These are phyloP conservation scores for Xylaria acuta DNA, from an alignment of 495 filamentous ascomycete genomes.

Conservation along the genomic window DNA sequence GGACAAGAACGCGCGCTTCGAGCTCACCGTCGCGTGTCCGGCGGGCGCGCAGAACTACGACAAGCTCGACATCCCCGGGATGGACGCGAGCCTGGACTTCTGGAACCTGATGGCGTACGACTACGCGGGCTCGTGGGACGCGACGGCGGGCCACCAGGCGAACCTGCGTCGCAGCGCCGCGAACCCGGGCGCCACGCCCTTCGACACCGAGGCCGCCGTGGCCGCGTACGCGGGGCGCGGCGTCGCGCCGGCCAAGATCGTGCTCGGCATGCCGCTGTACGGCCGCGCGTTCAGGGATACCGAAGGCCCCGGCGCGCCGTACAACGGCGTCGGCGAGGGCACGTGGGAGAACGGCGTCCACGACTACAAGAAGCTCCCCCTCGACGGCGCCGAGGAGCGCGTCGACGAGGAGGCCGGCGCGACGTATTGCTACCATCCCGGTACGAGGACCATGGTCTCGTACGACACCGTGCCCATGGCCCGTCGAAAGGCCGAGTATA, in stretches of 20 bases:
- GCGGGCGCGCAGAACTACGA: conserved; percentile 74
- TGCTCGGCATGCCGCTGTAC: conserved; percentile 92
- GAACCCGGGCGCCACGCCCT: conserved; percentile 72
- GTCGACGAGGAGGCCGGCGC: conserved; percentile 64
- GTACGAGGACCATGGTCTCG: conserved; percentile 67
- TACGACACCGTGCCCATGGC: conserved; percentile 80
- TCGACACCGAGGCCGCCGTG: conserved; percentile 70
- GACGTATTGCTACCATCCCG: conserved; percentile 73
- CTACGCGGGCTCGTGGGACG: conserved; percentile 81
- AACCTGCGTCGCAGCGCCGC: conserved; percentile 68
- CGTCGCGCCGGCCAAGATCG: conserved; percentile 71
- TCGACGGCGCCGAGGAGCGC: conserved; percentile 58
- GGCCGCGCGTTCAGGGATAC: conserved; percentile 85
- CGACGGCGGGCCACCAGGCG: conserved; percentile 75
- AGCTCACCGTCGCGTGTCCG: conserved; percentile 79
- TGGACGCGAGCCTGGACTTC: conserved; percentile 88
- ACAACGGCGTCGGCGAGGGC: conserved; percentile 72
- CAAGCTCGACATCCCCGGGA: conserved; percentile 72
- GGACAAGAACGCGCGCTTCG: conserved; percentile 63
- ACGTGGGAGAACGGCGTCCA: conserved; percentile 88
- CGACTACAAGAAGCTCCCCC: conserved; percentile 78
- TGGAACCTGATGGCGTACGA: conserved; percentile 94
- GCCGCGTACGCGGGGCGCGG: conserved; percentile 70
- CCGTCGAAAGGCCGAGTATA: conserved; percentile 70
- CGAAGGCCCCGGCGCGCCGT: conserved; percentile 72